These are phyloP conservation scores for Tetraselmis chui DNA, from an alignment of 139 green algal species.

Conservation along the genomic window DNA sequence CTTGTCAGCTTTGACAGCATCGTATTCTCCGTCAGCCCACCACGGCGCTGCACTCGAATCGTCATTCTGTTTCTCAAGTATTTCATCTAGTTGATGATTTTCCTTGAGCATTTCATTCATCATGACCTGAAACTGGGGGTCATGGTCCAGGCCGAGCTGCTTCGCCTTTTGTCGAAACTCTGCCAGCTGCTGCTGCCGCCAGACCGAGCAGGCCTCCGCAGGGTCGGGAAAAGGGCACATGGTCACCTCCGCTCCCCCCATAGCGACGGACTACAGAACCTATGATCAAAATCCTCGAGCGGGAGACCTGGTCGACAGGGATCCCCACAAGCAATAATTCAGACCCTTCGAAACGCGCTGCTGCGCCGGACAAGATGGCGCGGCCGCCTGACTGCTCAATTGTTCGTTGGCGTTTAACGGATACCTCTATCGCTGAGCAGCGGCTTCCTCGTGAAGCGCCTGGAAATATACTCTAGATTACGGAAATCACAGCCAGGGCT, in stretches of 20 bases:
- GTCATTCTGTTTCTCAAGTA: neutral
- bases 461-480: too few species aligned
- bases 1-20: slow-evolving; percentile 28
- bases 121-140: neutral
- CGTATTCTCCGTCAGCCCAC: slow-evolving; percentile 46
- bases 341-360: too few species aligned
- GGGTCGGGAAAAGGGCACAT: neutral
- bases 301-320: too few species aligned
- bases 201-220: neutral
- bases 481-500: too few species aligned
- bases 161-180: neutral
- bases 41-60: slow-evolving; percentile 12
- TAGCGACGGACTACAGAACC: too few species aligned
- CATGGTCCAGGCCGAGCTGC: neutral
- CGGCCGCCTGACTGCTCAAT: too few species aligned
- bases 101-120: neutral
- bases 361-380: too few species aligned
- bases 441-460: too few species aligned
- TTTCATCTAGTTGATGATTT: neutral
- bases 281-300: too few species aligned
- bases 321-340: too few species aligned
- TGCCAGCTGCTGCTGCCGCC: neutral
- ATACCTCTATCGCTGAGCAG: too few species aligned
- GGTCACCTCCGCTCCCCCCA: neutral
- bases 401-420: too few species aligned